phyloP scores from a whole-genome alignment of 805 yeast genomes.

The Zygosaccharomyces siamensis region DNA sequence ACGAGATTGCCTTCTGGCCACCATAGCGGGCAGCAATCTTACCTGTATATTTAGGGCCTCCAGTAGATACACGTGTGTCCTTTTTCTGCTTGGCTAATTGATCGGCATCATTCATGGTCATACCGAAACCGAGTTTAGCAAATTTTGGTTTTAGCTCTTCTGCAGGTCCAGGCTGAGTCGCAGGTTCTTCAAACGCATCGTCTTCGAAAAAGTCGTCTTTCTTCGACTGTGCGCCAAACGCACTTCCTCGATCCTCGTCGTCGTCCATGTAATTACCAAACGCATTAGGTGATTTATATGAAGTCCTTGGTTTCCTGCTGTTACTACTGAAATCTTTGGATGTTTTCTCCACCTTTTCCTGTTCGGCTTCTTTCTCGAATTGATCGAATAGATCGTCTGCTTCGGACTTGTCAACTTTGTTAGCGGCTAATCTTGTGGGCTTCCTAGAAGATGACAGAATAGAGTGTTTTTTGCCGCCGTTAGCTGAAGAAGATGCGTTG shows the following conservation, averaged over 20 bases:
- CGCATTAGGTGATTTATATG: constrained; percentile 12
- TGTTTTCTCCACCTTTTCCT: constrained; percentile 63
- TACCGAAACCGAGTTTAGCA: constrained; percentile 87
- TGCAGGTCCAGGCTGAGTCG: constrained; percentile 14
- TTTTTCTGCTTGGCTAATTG: constrained; percentile 40
- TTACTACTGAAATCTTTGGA: constrained; percentile 21
- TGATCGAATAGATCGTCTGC: constrained; percentile 51
- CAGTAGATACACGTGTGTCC: constrained; percentile 39
- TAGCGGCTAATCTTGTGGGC: constrained; percentile 50
- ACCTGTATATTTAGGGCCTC: constrained; percentile 64
- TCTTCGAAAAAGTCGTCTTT: constrained; percentile 13
- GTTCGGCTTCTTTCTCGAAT: constrained; percentile 72
- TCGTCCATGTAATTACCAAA: constrained; percentile 7
- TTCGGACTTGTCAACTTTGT: constrained; percentile 51
- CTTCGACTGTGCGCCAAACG: constrained; percentile 3
- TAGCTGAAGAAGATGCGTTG: constrained; percentile 16
- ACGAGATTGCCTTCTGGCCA: constrained; percentile 86
- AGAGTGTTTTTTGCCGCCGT: constrained; percentile 38
- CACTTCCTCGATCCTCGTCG: constrained; percentile 1
- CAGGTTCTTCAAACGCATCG: constrained; percentile 20
- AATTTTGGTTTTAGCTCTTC: constrained; percentile 53
- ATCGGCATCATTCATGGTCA: constrained; percentile 62
- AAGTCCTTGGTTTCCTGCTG: constrained; percentile 16
- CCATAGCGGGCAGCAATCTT: constrained; percentile 77
- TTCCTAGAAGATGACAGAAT: constrained; percentile 54